phyloP scores from a whole-genome alignment of 176 grass and related monocot species.

The barley (Hordeum vulgare) region DNA sequence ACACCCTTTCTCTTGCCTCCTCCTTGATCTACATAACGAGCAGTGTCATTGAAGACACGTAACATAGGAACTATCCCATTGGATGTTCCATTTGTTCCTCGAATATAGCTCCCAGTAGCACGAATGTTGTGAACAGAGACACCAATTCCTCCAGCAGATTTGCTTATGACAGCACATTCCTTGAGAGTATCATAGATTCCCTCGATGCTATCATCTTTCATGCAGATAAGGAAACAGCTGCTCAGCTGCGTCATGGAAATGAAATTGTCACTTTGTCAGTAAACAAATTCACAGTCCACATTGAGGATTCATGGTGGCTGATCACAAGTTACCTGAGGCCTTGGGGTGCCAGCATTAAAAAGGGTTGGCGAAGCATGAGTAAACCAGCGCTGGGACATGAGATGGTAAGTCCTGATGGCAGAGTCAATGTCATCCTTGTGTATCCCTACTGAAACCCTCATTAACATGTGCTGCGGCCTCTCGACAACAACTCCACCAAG shows the following conservation, averaged over 20 bases:
- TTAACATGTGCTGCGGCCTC: slow-evolving; percentile 91
- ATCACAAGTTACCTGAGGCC: slow-evolving; percentile 55
- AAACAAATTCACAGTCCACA: neutral
- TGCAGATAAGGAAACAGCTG: slow-evolving; percentile 94
- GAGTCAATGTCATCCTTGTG: slow-evolving; percentile 90
- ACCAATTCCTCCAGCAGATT: slow-evolving; percentile 96
- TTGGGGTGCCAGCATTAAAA: slow-evolving; percentile 89
- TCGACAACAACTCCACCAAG: slow-evolving; percentile 57
- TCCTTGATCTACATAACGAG: slow-evolving; percentile 97
- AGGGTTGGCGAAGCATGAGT: slow-evolving; percentile 91
- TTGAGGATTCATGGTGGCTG: neutral
- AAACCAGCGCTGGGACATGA: slow-evolving; percentile 98
- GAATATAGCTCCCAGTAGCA: slow-evolving; percentile 81
- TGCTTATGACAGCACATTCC: slow-evolving; percentile 92
- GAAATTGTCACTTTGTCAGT: slow-evolving; percentile 14
- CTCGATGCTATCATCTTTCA: slow-evolving; percentile 99
- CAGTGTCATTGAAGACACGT: slow-evolving; percentile 91
- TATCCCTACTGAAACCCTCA: slow-evolving; percentile 95
- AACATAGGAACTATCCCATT: slow-evolving; percentile 98
- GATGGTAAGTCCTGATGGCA: slow-evolving; percentile 76
- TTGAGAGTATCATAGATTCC: slow-evolving; percentile 96
- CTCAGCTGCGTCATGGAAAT: slow-evolving; percentile 51
- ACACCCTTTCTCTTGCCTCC: slow-evolving; percentile 96
- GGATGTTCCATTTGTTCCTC: slow-evolving; percentile 86
- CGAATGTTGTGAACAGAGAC: slow-evolving; percentile 88